These are phyloP conservation scores for Quercus lobata DNA, from an alignment of 331 rosid species.

Conservation along the genomic window DNA sequence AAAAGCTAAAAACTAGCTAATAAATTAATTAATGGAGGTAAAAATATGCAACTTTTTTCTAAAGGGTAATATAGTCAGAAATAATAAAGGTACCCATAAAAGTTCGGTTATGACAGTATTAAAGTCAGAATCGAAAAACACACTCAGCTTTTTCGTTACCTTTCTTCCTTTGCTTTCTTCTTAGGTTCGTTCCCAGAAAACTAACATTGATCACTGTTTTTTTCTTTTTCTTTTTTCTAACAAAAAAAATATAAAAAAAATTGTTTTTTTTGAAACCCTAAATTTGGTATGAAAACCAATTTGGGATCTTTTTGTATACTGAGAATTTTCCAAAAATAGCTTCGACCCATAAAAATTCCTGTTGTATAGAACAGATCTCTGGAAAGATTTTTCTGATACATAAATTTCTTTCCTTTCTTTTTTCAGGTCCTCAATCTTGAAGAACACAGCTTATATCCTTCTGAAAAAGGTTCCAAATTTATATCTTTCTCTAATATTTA, in stretches of 20 bases:
- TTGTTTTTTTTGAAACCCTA: not conserved
- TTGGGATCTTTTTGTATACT: not conserved
- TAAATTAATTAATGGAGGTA: not conserved
- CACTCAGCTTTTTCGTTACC: not conserved
- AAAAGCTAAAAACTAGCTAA: too few relatives aligned
- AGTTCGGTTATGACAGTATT: not conserved
- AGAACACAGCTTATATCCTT: not conserved
- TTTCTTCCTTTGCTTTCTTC: not conserved
- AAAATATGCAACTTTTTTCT: not conserved
- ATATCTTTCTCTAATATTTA: not conserved
- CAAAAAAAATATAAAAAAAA: accelerated
- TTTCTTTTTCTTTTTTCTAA: not conserved
- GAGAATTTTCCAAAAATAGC: not conserved
- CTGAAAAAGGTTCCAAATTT: not conserved
- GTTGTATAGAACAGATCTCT: not conserved
- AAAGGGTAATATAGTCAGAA: not conserved
- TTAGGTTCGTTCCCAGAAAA: not conserved
- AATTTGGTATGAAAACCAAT: not conserved
- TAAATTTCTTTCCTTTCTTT: not conserved
- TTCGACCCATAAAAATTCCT: not conserved
- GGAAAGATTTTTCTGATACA: not conserved
- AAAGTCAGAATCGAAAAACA: not conserved
- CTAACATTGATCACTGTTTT: not conserved
- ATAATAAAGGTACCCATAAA: not conserved
- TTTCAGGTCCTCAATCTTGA: not conserved